phyloP scores from a whole-genome alignment of 108 stramenopile genomes.

The Cylindrotheca fusiformis region DNA sequence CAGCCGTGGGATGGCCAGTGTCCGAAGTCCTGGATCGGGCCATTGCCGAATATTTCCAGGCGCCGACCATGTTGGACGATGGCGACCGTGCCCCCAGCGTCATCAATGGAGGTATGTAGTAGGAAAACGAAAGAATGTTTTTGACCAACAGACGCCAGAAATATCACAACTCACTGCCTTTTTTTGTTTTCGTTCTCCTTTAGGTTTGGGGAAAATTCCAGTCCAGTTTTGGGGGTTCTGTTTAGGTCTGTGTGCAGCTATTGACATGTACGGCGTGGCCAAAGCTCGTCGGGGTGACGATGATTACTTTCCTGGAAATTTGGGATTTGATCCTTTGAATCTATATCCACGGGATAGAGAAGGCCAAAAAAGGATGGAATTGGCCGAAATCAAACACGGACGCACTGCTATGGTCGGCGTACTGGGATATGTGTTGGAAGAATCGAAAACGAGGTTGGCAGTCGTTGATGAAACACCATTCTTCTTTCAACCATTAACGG shows the following conservation, averaged over 20 bases:
- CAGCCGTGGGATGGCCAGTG: constrained; percentile 82
- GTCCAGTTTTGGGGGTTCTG: constrained; percentile 79
- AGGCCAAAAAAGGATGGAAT: constrained; percentile 61
- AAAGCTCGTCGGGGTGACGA: constrained; percentile 31
- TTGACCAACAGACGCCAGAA: too few relatives aligned
- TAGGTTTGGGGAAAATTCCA: constrained; percentile 45
- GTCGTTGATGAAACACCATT: constrained; percentile 76
- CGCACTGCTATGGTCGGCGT: constrained; percentile 81
- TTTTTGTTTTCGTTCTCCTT: not conserved
- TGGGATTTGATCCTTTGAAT: constrained; percentile 82
- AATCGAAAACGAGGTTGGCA: constrained; percentile 46
- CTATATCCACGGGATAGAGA: constrained; percentile 62
- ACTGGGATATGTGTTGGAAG: constrained; percentile 63
- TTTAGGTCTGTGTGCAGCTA: constrained; percentile 67
- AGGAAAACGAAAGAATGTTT: too few relatives aligned
- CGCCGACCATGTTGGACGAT: constrained; percentile 44
- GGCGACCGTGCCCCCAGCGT: constrained; percentile 70
- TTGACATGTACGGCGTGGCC: constrained; percentile 58
- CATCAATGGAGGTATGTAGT: constrained; percentile 61
- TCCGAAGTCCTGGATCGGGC: constrained; percentile 68
- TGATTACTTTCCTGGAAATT: constrained; percentile 67
- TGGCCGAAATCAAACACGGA: constrained; percentile 88
- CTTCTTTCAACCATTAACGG: constrained; percentile 56
- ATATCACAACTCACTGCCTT: too few relatives aligned
- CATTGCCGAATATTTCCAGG: constrained; percentile 56